A percentile compares a stretch with the other conserved stretches of the same genome.
phyloP scores from a whole-genome alignment of 1,284 basidiomycete genomes.

The Irpex sp. region DNA sequence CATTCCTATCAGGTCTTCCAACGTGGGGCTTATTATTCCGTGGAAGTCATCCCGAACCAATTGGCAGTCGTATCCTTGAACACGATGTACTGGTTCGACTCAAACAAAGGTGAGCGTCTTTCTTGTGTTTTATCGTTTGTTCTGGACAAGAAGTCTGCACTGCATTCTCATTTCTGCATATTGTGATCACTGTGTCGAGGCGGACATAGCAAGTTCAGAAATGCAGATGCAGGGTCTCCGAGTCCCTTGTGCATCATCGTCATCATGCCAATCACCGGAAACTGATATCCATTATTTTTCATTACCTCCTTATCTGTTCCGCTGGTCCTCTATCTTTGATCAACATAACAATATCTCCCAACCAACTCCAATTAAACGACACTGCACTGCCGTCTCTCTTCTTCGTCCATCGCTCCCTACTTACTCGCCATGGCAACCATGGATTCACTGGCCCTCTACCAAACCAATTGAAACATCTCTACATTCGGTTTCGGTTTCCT shows the following conservation, averaged over 20 bases:
- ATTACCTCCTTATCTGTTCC: not conserved
- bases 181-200: not conserved
- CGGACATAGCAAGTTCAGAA: not conserved
- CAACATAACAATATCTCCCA: not conserved
- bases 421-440: not conserved
- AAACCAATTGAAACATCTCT: not conserved
- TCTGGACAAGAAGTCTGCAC: not conserved
- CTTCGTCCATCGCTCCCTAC: not conserved
- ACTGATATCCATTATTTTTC: not conserved
- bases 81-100: constrained; percentile 90
- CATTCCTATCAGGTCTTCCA: constrained; percentile 77
- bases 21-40: constrained; percentile 79
- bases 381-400: not conserved
- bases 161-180: not conserved
- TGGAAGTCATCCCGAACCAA: constrained; percentile 74
- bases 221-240: not conserved
- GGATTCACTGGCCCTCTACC: not conserved
- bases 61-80: constrained; percentile 85
- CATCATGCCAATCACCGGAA: not conserved
- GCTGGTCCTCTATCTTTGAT: not conserved
- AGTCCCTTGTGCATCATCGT: not conserved
- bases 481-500: not conserved
- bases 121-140: not conserved
- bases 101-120: constrained; percentile 68
- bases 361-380: not conserved